A percentile compares a stretch with the other conserved stretches of the same genome.
Evolutionary conservation across 2,329 filamentous ascomycete species (phyloP).

Genomic region (Penicillium sp.): DNA sequence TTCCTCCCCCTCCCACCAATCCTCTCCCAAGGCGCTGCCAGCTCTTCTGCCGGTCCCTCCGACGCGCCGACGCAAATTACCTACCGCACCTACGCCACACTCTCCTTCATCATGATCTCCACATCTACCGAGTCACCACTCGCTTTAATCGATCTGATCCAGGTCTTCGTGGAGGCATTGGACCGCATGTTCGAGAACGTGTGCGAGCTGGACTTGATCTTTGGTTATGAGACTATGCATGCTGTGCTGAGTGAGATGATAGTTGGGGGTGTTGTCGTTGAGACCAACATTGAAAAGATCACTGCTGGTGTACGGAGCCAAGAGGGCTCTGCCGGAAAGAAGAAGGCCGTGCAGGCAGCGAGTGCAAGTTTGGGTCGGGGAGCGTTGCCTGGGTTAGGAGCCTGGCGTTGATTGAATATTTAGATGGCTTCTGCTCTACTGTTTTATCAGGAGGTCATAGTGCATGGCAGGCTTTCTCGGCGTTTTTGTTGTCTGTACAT

Average conservation of each 20-base stretch:
- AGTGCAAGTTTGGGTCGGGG: constrained; percentile 38
- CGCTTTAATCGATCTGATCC: constrained; percentile 91
- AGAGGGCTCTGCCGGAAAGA: constrained; percentile 44
- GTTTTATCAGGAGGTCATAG: not conserved
- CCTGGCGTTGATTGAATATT: constrained; percentile 34
- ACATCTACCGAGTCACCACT: constrained; percentile 95
- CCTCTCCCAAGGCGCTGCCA: constrained; percentile 53
- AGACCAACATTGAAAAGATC: constrained; percentile 85
- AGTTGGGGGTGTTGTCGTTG: constrained; percentile 88
- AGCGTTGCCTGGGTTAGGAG: constrained; percentile 39
- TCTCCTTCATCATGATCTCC: constrained; percentile 97
- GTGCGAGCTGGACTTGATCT: constrained; percentile 96
- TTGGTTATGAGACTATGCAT: constrained; percentile 97
- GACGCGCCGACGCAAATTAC: constrained; percentile 94
- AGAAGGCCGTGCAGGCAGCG: constrained; percentile 43
- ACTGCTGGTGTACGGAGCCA: constrained; percentile 72
- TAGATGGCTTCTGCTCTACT: not conserved
- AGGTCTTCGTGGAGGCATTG: constrained; percentile 95
- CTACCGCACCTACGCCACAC: constrained; percentile 95
- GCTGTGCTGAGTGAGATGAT: constrained; percentile 91
- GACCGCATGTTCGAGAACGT: constrained; percentile 97
- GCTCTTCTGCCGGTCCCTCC: constrained; percentile 60
- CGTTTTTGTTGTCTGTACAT: constrained; percentile 8
- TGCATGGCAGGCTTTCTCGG: constrained; percentile 6
- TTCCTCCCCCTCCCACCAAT: constrained; percentile 79